These are phyloP conservation scores for Psidium friedrichsthalianum DNA, from an alignment of 345 rosid species.

Conservation along the genomic window DNA sequence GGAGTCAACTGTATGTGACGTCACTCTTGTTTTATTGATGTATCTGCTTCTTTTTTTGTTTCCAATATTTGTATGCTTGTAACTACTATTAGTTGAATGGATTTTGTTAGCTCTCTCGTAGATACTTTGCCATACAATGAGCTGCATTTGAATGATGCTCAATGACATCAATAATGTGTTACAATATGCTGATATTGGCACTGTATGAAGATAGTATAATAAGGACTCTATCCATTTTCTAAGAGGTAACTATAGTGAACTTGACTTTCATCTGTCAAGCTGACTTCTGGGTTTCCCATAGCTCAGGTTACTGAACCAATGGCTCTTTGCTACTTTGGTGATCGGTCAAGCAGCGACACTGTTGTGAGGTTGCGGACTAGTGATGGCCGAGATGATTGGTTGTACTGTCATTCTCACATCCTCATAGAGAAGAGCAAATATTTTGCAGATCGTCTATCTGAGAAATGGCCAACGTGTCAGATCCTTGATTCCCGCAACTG, in stretches of 20 bases:
- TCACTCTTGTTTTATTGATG: not conserved
- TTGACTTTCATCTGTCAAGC: not conserved
- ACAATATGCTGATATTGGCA: not conserved
- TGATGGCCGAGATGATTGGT: conserved; percentile 78
- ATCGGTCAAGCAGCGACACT: conserved; percentile 74
- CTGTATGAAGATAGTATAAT: not conserved
- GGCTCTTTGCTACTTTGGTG: conserved; percentile 13
- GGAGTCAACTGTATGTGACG: conserved; percentile 1
- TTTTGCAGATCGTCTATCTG: conserved; percentile 82
- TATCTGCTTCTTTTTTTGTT: not conserved
- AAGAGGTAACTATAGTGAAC: not conserved
- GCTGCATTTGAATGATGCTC: not conserved
- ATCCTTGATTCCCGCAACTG: conserved; percentile 83
- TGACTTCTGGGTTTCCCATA: not conserved
- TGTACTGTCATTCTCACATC: conserved; percentile 70
- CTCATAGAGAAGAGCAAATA: conserved; percentile 64
- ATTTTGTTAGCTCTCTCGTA: not conserved
- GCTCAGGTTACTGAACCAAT: conserved; percentile 1
- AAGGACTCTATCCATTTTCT: not conserved
- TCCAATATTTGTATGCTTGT: not conserved
- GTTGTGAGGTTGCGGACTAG: conserved; percentile 75
- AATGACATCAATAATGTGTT: not conserved
- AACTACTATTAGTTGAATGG: not conserved
- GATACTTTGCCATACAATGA: not conserved
- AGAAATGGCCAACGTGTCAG: conserved; percentile 91